Base-by-base conservation (phyloP, 257 asterid species). In the Lycium ferocissimum region DNA sequence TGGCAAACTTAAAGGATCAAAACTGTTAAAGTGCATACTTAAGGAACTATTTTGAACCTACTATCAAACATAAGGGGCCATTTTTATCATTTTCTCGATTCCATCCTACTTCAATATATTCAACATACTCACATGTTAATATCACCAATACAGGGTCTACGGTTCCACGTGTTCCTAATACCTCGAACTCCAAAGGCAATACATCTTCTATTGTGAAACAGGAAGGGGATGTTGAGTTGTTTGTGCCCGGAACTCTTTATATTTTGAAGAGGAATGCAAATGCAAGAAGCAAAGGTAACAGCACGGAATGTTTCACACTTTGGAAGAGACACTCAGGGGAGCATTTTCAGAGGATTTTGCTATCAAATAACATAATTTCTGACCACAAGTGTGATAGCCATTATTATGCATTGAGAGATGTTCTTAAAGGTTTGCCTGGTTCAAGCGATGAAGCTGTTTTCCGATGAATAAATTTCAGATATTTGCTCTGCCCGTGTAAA, bases 381-480 rank as follows among this genome's bases (percentile, higher is more conserved):
- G 97, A 94, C 90, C 99, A 97, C 88, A 95, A 91, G 88, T 97
- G 98, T 85, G 99, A 95, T 53, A 90, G 92, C 88, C 98, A 95
- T 87, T 88, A 89, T 57, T 93, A 93, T 84, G 99, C 98, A 75
- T 87, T 97, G 47, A 91, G 98, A 79, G 98, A 97, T 88, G 97
- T 95, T 33, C 92, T 96, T 51, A 96, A 96, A 93, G 98, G 98
- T 66, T 84, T 96, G 91, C 98, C 97, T 40, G 79, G 83, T 57
- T 83, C 94, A 53, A 65, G 9, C 15, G 90, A 90, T 76, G 89
- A 91, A 22, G 76, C 84, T 84, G 85, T 85, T 79, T 86, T 86
- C 71, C 47, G 83, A 84, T 85, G 82, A 82, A 85, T 83, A 8
- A 12, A 10, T 72, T n/a, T 72, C 56, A 71, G 2, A 43, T 72